phyloP scores from a whole-genome alignment of 805 yeast species.

The Yarrowia alimentaria region DNA sequence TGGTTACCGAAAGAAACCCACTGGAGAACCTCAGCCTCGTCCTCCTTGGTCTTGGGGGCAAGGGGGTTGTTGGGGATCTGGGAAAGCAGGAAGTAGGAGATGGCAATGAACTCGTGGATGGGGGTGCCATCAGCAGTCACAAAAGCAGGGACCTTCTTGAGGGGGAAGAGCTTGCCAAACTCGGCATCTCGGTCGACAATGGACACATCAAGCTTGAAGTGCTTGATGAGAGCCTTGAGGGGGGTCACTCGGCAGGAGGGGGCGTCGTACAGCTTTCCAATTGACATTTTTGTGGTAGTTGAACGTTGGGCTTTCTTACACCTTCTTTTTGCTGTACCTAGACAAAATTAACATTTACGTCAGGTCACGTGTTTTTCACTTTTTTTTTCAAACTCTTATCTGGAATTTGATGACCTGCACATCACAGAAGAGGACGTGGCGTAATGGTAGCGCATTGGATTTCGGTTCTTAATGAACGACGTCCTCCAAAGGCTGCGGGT shows the following conservation, averaged over 20 bases:
- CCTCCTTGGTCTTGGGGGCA: conserved; percentile 63
- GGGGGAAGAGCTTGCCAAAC: conserved; percentile 54
- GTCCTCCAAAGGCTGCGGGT: no score
- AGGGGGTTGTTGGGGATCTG: conserved; percentile 41
- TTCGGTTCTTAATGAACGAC: no score
- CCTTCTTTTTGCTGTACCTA: no score
- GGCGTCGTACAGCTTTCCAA: conserved; percentile 27
- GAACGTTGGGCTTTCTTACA: no score
- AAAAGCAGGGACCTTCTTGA: conserved; percentile 59
- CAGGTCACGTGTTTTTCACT: neutral
- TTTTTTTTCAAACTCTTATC: neutral
- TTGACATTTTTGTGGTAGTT: conserved; percentile 19
- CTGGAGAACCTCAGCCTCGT: conserved; percentile 64
- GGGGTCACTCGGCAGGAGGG: conserved; percentile 31
- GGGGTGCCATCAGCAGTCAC: conserved; percentile 64
- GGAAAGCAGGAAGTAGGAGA: conserved; percentile 47
- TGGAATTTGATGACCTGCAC: no score
- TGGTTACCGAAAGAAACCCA: conserved; percentile 77
- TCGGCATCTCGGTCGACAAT: conserved; percentile 42
- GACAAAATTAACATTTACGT: no score
- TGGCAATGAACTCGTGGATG: conserved; percentile 63
- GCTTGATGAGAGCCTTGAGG: conserved; percentile 45
- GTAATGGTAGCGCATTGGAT: no score
- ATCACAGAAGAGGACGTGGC: no score
- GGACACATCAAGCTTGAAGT: conserved; percentile 57